phyloP scores from a whole-genome alignment of 805 yeast genomes.

The Yarrowia hollandica region DNA sequence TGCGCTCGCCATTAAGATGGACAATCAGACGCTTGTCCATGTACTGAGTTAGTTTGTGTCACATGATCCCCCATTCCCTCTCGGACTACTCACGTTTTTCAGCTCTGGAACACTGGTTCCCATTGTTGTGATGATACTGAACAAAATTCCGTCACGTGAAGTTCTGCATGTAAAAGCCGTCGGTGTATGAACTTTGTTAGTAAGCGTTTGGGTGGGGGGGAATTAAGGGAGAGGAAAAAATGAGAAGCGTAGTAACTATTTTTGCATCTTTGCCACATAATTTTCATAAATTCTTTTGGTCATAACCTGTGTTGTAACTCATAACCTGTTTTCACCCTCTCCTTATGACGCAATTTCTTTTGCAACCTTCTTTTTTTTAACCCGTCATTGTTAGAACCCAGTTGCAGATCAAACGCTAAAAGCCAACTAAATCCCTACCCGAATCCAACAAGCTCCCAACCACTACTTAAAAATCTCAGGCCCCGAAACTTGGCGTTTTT shows the following conservation, averaged over 20 bases:
- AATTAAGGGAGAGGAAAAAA: too few relatives aligned
- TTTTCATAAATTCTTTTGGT: too few relatives aligned
- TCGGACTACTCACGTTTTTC: slow-evolving; percentile 38
- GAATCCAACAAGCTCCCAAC: too few relatives aligned
- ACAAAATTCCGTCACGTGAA: neutral
- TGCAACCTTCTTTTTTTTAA: neutral
- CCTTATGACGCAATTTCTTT: too few relatives aligned
- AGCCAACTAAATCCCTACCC: neutral
- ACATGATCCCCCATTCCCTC: too few relatives aligned
- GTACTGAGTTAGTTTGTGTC: slow-evolving; percentile 48
- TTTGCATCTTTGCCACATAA: too few relatives aligned
- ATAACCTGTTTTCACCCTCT: too few relatives aligned
- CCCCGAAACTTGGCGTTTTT: too few relatives aligned
- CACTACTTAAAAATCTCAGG: too few relatives aligned
- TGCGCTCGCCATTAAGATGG: slow-evolving; percentile 75
- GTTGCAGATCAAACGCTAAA: neutral
- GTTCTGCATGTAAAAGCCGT: neutral
- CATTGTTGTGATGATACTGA: slow-evolving; percentile 33
- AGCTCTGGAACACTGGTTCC: slow-evolving; percentile 41
- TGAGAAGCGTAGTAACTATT: too few relatives aligned
- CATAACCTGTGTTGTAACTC: neutral
- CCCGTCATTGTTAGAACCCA: too few relatives aligned
- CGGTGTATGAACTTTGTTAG: neutral
- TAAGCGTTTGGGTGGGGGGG: too few relatives aligned
- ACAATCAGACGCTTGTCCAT: slow-evolving; percentile 74